A percentile compares a stretch with the other conserved stretches of the same genome.
phyloP scores from a whole-genome alignment of 306 rosid species.

The Inga oerstediana region DNA sequence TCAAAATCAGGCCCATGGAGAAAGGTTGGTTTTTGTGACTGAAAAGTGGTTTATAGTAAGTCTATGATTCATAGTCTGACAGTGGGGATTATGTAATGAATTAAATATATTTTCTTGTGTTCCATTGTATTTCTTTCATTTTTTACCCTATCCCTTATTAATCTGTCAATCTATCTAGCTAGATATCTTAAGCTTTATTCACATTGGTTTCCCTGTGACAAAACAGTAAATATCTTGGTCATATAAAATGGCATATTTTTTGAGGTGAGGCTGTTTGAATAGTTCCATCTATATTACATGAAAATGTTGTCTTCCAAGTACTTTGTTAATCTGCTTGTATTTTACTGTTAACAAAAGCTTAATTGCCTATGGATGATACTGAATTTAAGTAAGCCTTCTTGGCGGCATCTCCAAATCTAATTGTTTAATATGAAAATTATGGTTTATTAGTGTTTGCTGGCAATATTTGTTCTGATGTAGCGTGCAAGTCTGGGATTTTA shows the following conservation, averaged over 20 bases:
- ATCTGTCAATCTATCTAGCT: not conserved
- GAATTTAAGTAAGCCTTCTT: slow-evolving; percentile 7
- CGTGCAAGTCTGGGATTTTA: slow-evolving; percentile 31
- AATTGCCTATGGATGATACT: slow-evolving; percentile 23
- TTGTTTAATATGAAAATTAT: not conserved
- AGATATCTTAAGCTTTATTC: not conserved
- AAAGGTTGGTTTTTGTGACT: slow-evolving; percentile 67
- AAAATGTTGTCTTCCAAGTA: slow-evolving; percentile 9
- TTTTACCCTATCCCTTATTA: slow-evolving; percentile 9
- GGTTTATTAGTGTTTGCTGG: slow-evolving; percentile 18
- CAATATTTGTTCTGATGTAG: slow-evolving; percentile 24
- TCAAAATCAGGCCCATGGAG: slow-evolving; percentile 98
- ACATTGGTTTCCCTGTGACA: slow-evolving; percentile 17
- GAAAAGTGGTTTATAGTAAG: slow-evolving; percentile 20
- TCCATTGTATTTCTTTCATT: not conserved
- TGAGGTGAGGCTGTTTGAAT: slow-evolving; percentile 5
- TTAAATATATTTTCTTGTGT: slow-evolving; percentile 6
- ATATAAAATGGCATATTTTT: slow-evolving; percentile 12
- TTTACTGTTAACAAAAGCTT: slow-evolving; percentile 19
- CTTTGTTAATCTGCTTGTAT: slow-evolving; percentile 20
- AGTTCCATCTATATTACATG: slow-evolving; percentile 15
- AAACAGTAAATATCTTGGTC: slow-evolving; percentile 6
- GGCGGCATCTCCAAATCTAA: slow-evolving; percentile 8
- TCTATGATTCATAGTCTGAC: slow-evolving; percentile 20
- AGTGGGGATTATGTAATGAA: slow-evolving; percentile 2